These are phyloP conservation scores for Paralagenidium karlingii DNA, from an alignment of 352 stramenopile species.

Conservation along the genomic window DNA sequence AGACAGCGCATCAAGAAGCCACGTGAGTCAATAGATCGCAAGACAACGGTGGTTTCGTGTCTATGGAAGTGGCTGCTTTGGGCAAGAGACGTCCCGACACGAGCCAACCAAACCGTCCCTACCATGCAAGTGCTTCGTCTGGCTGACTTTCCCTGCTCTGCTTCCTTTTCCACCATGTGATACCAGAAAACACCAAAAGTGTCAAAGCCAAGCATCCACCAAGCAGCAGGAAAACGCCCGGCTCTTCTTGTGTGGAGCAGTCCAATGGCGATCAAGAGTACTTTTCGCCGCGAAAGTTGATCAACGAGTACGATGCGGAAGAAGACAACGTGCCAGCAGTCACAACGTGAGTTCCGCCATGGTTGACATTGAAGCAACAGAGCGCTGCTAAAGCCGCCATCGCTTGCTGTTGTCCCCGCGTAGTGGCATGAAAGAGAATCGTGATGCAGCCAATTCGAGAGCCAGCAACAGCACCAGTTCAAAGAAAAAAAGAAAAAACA, in stretches of 20 bases:
- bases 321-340: constrained; percentile 4
- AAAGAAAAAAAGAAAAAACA: constrained; percentile 4
- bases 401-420: no score
- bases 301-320: constrained; percentile 34
- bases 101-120: no score
- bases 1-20: constrained; percentile 30
- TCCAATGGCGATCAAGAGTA: constrained; percentile 24
- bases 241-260: constrained; percentile 9
- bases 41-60: no score
- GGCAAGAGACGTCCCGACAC: no score
- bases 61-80: not conserved
- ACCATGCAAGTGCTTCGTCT: no score
- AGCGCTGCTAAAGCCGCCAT: not conserved
- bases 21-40: no score
- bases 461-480: not conserved
- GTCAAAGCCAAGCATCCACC: constrained; percentile 23
- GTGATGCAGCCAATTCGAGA: no score
- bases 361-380: not conserved
- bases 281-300: constrained; percentile 50
- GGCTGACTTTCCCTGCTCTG: not conserved
- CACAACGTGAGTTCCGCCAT: constrained; percentile 1
- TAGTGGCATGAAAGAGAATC: no score
- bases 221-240: constrained; percentile 5
- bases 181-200: constrained; percentile 30
- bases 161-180: not conserved